A percentile compares a stretch with the other conserved stretches of the same genome.
Evolutionary conservation across 495 filamentous ascomycete genomes (phyloP).

Genomic region (Penicillium antarcticum): DNA sequence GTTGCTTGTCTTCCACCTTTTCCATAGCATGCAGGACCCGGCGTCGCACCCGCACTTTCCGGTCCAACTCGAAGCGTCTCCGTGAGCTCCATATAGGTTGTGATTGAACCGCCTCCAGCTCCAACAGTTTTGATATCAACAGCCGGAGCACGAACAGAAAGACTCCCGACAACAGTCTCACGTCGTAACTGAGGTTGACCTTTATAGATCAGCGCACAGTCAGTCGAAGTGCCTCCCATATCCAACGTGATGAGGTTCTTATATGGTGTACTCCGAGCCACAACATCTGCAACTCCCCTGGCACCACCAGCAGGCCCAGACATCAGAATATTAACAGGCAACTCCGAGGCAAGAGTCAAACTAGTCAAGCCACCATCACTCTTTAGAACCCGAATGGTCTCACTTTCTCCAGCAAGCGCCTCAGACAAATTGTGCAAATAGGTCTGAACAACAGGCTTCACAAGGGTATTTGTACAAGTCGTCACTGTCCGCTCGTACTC

Average conservation of each 20-base stretch:
- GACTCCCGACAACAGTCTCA: constrained; percentile 41
- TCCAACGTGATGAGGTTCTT: constrained; percentile 51
- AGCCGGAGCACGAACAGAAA: constrained; percentile 46
- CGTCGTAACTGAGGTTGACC: constrained; percentile 44
- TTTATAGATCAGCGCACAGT: constrained; percentile 45
- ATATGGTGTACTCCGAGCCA: constrained; percentile 42
- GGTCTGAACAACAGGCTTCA: constrained; percentile 46
- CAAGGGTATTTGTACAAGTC: constrained; percentile 47
- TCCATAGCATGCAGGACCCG: constrained; percentile 48
- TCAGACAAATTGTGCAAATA: constrained; percentile 40
- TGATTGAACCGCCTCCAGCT: constrained; percentile 47
- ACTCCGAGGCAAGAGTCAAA: constrained; percentile 36
- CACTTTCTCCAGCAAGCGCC: constrained; percentile 32
- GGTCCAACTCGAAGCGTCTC: constrained; percentile 48
- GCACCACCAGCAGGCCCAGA: constrained; percentile 49
- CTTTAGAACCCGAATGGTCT: constrained; percentile 47
- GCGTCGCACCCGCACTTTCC: constrained; percentile 45
- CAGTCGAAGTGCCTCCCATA: constrained; percentile 51
- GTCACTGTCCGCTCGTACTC: constrained; percentile 53
- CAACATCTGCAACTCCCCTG: constrained; percentile 42
- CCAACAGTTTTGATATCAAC: constrained; percentile 50
- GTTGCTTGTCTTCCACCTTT: constrained; percentile 44
- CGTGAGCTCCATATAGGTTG: constrained; percentile 43
- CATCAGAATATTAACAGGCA: constrained; percentile 49
- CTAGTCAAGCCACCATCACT: constrained; percentile 48